Evolutionary conservation across 441 rosid genomes (phyloP), one percentile per base, ranked within the genome.

Genomic region (Corymbia calophylla): DNA sequence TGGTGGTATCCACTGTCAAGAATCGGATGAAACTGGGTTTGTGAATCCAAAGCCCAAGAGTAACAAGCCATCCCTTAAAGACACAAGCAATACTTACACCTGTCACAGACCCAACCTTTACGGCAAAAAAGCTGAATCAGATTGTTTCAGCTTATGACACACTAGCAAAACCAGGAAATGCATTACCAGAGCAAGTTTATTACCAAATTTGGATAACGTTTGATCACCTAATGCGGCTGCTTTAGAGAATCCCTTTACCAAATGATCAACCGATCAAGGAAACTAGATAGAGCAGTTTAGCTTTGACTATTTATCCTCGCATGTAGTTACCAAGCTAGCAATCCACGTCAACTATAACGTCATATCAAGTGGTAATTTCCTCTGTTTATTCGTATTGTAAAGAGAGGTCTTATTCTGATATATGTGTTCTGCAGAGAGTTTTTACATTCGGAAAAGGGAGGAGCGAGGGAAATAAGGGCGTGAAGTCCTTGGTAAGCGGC

Each of bases 381-480:
- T 87, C 87, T 91, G 82, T 89, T 88, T 73, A 86, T 44, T 31
- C 39, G 2, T 87, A 11, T 51, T 88, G 58, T n/a, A 77, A 77
- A 77, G 48, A 55, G 31, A 60, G 27, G 49, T 60, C 39, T 66
- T 68, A 11, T n/a, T 9, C n/a, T 6, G 44, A 29, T 53, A 68
- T 6, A 1, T 21, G 16, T 91, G 53, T 21, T 90, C 55, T 88
- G 92, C 96, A 98, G 99, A 89, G 98, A 87, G 99, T 97, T 35
- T 98, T 95, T 92, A 95, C 94, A 54, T 97, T 98, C 86, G 99
- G 99, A 29, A 97, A 96, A 92, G 99, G 99, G 91, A 95, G 93
- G 92, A 98, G 98, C 87, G 99, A 98, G 91, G 99, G 99, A 92
- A 93, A 98, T 93, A 98, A 96, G 94, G 95, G 95, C 95, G 96